These are phyloP conservation scores for Camptophora hylomeconis DNA, from an alignment of 2,329 filamentous ascomycete genomes.

Conservation along the genomic window DNA sequence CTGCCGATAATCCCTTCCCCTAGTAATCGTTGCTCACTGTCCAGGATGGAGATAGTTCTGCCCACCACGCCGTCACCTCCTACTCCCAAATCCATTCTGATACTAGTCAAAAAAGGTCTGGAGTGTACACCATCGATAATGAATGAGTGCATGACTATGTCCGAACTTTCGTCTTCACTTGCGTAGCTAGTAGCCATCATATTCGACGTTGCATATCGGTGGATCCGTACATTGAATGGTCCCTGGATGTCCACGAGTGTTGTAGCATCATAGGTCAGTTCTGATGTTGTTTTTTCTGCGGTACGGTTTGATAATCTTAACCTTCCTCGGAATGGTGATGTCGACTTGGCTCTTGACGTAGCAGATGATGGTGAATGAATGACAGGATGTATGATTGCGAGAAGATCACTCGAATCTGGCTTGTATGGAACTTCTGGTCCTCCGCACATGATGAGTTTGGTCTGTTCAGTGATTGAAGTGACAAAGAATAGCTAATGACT, in stretches of 20 bases:
- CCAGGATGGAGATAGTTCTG: conserved; percentile 12
- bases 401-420: conserved; percentile 14
- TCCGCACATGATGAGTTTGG: no score
- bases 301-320: conserved; percentile 4
- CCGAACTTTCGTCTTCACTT: neutral
- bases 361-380: conserved; percentile 1
- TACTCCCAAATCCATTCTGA: conserved; percentile 13
- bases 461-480: no score
- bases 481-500: no score
- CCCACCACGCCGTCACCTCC: conserved; percentile 16
- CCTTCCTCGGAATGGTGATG: neutral
- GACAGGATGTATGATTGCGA: conserved; percentile 16
- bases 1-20: conserved; percentile 16
- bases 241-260: neutral
- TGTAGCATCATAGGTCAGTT: conserved; percentile 1
- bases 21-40: conserved; percentile 8
- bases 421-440: no score
- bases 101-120: no score
- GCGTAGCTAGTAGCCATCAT: neutral
- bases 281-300: conserved; percentile 1
- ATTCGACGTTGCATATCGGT: no score
- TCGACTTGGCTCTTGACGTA: neutral
- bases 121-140: conserved; percentile 4
- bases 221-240: conserved; percentile 4
- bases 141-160: conserved; percentile 13